Evolutionary conservation across 306 rosid genomes (phyloP).

Genomic region (Acacia crassicarpa): DNA sequence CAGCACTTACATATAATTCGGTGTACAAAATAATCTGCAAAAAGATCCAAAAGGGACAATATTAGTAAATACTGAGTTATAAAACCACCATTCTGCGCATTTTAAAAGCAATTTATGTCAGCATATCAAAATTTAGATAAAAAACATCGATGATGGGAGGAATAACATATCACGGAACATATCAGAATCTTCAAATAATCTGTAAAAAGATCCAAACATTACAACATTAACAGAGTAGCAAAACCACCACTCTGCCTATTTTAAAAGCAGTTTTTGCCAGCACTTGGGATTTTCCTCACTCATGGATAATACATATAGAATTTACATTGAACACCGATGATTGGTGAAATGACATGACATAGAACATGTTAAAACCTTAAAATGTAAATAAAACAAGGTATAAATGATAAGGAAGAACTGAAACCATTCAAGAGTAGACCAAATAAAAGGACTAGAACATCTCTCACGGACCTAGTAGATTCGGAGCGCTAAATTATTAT

Average conservation of each 20-base stretch:
- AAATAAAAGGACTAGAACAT: neutral
- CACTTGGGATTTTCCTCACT: conserved; percentile 3
- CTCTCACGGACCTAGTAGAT: neutral
- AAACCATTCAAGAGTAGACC: conserved; percentile 8
- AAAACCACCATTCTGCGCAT: conserved; percentile 2
- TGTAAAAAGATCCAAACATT: conserved; percentile 23
- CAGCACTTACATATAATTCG: conserved; percentile 80
- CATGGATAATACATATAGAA: neutral
- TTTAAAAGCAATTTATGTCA: neutral
- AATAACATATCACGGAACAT: neutral
- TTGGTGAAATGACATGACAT: neutral
- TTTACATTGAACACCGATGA: neutral
- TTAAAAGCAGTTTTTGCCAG: neutral
- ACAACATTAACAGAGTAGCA: conserved; percentile 23
- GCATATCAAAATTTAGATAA: neutral
- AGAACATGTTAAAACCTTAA: neutral
- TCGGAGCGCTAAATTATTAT: neutral
- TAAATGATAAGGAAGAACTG: conserved; percentile 1
- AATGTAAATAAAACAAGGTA: neutral
- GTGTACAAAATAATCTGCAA: conserved; percentile 73
- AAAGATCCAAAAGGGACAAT: conserved; percentile 25
- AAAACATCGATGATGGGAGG: neutral
- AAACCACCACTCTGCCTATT: conserved; percentile 2
- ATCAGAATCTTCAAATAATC: neutral
- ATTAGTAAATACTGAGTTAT: conserved; percentile 33